phyloP scores from a whole-genome alignment of 345 rosid genomes.

The Pistacia integerrima region DNA sequence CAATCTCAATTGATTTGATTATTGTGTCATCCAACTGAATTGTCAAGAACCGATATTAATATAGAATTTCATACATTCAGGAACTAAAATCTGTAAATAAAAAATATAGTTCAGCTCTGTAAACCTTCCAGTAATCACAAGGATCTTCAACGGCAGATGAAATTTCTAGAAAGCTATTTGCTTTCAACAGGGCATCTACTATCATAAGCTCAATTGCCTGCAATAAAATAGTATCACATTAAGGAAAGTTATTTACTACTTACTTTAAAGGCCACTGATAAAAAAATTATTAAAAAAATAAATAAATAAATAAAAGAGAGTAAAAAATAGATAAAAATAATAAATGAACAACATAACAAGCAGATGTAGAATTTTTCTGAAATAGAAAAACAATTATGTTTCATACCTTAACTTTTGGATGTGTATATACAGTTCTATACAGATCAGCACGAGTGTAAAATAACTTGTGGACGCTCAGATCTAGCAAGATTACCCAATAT shows the following conservation, averaged over 20 bases:
- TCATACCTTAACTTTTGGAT: constrained; percentile 92
- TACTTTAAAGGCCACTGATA: background rate
- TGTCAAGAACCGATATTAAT: constrained; percentile 16
- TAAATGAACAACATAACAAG: constrained; percentile 9
- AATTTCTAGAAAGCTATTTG: constrained; percentile 63
- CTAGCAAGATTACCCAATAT: constrained; percentile 42
- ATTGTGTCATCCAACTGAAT: constrained; percentile 88
- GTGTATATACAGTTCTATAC: constrained; percentile 86
- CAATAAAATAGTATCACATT: constrained; percentile 17
- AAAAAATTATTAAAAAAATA: background rate
- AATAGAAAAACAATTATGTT: background rate
- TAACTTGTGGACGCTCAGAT: constrained; percentile 78
- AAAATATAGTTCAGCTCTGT: constrained; percentile 8
- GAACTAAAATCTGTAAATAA: background rate
- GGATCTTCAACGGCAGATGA: constrained; percentile 72
- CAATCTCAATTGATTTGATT: constrained; percentile 80
- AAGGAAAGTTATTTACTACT: constrained; percentile 4
- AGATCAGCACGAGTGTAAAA: constrained; percentile 93
- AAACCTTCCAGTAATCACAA: constrained; percentile 90
- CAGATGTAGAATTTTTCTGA: background rate
- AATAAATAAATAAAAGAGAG: background rate
- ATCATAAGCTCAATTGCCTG: constrained; percentile 95
- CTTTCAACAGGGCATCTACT: constrained; percentile 84
- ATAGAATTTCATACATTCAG: constrained; percentile 10
- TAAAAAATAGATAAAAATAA: background rate